These are phyloP conservation scores for Rhizoctonia solani DNA, from an alignment of 1,284 basidiomycete species.

Conservation along the genomic window DNA sequence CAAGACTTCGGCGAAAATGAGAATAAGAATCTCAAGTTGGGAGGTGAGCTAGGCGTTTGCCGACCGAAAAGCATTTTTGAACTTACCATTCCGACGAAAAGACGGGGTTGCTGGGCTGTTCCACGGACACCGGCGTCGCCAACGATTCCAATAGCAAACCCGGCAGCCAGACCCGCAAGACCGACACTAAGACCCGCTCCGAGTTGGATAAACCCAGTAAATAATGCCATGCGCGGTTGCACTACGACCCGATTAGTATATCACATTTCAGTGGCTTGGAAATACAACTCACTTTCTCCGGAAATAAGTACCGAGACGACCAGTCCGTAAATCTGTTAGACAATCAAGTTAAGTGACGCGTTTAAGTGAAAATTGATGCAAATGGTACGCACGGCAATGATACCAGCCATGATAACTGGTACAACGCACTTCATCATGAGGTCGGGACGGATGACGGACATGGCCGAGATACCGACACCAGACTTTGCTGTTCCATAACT, in stretches of 20 bases:
- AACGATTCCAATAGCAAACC: slow-evolving; percentile 94
- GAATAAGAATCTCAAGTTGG: slow-evolving; percentile 61
- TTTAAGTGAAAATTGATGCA: neutral
- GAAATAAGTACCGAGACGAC: slow-evolving; percentile 91
- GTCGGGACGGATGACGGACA: slow-evolving; percentile 95
- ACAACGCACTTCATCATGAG: slow-evolving; percentile 95
- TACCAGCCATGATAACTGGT: slow-evolving; percentile 99
- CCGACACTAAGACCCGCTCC: slow-evolving; percentile 88
- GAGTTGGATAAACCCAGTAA: slow-evolving; percentile 85
- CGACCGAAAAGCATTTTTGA: neutral
- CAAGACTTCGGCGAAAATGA: slow-evolving; percentile 85
- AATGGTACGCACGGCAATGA: slow-evolving; percentile 77
- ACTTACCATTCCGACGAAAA: slow-evolving; percentile 85
- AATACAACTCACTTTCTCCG: slow-evolving; percentile 63
- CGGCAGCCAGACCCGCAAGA: slow-evolving; percentile 87
- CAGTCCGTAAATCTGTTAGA: slow-evolving; percentile 70
- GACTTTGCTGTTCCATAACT: slow-evolving; percentile 94
- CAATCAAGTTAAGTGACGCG: neutral
- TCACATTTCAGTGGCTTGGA: slow-evolving; percentile 13
- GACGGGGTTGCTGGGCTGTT: slow-evolving; percentile 87
- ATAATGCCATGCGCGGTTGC: slow-evolving; percentile 58
- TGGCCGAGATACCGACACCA: slow-evolving; percentile 97
- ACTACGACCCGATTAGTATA: slow-evolving; percentile 15
- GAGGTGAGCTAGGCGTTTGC: neutral
- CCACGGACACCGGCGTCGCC: slow-evolving; percentile 93